Evolutionary conservation across 192 early-diverging fungal species (phyloP).

Genomic region (Mortierella alpina): DNA sequence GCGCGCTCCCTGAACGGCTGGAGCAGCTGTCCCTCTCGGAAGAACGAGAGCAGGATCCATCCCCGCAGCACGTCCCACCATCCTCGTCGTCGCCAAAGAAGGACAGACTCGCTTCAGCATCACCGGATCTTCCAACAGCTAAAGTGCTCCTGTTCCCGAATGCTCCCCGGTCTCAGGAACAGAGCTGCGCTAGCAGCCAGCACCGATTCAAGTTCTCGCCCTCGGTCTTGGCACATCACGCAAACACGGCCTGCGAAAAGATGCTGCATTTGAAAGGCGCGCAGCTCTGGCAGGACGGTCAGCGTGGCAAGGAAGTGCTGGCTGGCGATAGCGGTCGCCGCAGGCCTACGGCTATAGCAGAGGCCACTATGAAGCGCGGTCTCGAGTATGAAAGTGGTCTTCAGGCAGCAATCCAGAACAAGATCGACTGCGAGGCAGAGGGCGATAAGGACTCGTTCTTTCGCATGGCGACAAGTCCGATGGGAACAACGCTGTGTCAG

Average conservation of each 20-base stretch:
- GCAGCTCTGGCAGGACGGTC: constrained; percentile 19
- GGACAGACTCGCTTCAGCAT: no score
- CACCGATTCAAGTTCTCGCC: constrained; percentile 35
- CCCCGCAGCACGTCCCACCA: no score
- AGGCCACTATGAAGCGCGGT: constrained; percentile 29
- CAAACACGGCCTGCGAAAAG: constrained; percentile 46
- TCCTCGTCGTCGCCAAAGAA: no score
- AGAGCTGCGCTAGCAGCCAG: not conserved
- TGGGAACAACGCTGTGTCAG: constrained; percentile 32
- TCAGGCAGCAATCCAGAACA: constrained; percentile 5
- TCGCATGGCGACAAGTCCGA: constrained; percentile 18
- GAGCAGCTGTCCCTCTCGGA: no score
- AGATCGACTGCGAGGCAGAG: constrained; percentile 35
- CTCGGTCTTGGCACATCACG: constrained; percentile 37
- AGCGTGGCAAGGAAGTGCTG: not conserved
- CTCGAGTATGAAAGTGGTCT: constrained; percentile 21
- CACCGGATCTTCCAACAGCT: not conserved
- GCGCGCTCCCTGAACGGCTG: no score
- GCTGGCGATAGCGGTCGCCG: not conserved
- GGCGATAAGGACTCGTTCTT: constrained; percentile 38
- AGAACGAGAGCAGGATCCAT: not conserved
- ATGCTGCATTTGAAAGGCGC: constrained; percentile 44
- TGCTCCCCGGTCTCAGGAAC: not conserved
- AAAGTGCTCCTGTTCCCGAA: not conserved
- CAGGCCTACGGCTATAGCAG: not conserved